Evolutionary conservation across 306 rosid species (phyloP).

Genomic region (Aeschynomene evenia): DNA sequence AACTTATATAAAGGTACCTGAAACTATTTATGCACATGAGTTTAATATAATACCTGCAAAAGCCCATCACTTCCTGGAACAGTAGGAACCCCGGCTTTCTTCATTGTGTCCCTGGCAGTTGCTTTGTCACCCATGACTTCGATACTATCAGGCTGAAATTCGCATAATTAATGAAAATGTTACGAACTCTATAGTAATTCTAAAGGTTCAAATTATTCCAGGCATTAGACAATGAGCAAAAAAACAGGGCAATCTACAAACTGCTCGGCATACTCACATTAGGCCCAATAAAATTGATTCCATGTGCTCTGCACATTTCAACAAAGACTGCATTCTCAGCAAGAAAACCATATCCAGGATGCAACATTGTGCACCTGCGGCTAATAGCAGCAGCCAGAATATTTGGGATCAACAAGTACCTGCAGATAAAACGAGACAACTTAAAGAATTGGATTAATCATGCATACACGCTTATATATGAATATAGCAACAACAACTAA

Average conservation of each 20-base stretch:
- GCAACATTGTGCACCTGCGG: conserved; percentile 82
- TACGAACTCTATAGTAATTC: neutral
- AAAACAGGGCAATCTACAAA: neutral
- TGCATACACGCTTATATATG: neutral
- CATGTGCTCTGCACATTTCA: conserved; percentile 89
- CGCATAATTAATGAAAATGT: neutral
- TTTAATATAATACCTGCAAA: conserved; percentile 63
- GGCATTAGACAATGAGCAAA: conserved; percentile 6
- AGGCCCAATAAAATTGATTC: conserved; percentile 97
- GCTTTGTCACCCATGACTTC: conserved; percentile 79
- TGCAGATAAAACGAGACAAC: conserved; percentile 12
- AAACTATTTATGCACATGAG: conserved; percentile 25
- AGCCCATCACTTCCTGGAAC: conserved; percentile 54
- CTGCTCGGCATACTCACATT: conserved; percentile 50
- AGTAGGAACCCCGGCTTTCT: conserved; percentile 62
- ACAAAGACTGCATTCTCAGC: conserved; percentile 95
- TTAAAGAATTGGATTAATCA: neutral
- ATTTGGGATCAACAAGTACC: conserved; percentile 80
- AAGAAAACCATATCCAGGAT: conserved; percentile 99
- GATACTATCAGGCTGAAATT: conserved; percentile 81
- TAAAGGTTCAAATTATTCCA: conserved; percentile 10
- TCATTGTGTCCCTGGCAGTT: conserved; percentile 92
- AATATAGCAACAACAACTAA: neutral
- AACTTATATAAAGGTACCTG: neutral
- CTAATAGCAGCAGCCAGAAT: conserved; percentile 86